Base-by-base conservation (phyloP, 1,284 basidiomycete genomes). In the Gomphus bonarii region DNA sequence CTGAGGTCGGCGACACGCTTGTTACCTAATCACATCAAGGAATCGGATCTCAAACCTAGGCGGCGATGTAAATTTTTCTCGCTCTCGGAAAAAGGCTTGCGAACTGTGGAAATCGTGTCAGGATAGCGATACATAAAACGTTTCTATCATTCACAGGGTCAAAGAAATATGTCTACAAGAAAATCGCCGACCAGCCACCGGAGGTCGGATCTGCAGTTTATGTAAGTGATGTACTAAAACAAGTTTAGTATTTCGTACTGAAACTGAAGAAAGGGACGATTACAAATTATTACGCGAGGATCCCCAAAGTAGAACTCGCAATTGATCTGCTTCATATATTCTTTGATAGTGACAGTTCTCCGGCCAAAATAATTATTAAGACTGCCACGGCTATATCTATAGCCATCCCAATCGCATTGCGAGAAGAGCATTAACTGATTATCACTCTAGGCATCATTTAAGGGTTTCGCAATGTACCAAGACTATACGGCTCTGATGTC, bases 21-120 rank as follows among this genome's bases (percentile, higher is more conserved):
- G 4, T 25, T 25, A 25, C 25, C 4, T 25, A 4, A 25, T 25
- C 25, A 25, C 25, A 25, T 25, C 25, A 2, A 25, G 25, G 25
- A 25, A 25, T 25, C 25, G 25, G 25, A 25, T 25, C 25, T 25
- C 25, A 25, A 25, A 25, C 25, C 25, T 65, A 79, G 84, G 84
- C 42, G 84, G 87, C 63, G n/a, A 82, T 88, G 0, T 84, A 86
- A 65, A 85, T 84, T 0, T 87, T 82, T 64, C 69, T 87, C 18
- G 83, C 84, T 1, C 70, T 88, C 0, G 82, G 79, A 6, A 72
- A 80, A 58, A 68, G 71, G 14, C 69, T 88, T 1, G 65, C 75
- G 18, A 66, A 71, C 42, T 70, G 80, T 60, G 79, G 79, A 0
- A 84, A 88, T 67, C 74, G 77, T 6, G 75, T 87, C 35, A 74